A percentile compares a stretch with the other conserved stretches of the same genome.
Evolutionary conservation across 2,329 filamentous ascomycete species (phyloP).

Genomic region (Elsinoe arachidis): DNA sequence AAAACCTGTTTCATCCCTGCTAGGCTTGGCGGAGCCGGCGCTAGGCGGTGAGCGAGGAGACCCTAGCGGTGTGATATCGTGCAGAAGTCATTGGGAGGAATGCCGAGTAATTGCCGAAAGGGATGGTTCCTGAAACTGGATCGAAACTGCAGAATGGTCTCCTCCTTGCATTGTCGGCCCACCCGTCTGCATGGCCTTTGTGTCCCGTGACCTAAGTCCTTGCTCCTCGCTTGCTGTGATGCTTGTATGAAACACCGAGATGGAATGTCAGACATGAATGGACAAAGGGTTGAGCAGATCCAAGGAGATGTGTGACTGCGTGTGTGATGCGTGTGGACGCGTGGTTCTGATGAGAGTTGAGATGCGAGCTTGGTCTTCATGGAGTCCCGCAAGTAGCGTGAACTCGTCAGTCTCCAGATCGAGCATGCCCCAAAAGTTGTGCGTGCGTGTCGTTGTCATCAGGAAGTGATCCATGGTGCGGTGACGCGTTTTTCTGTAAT

Average conservation of each 20-base stretch:
- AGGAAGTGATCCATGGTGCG: not conserved
- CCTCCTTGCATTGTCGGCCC: not conserved
- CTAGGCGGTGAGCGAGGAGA: too few relatives aligned
- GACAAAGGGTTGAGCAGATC: not conserved
- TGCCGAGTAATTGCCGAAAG: too few relatives aligned
- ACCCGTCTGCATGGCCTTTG: not conserved
- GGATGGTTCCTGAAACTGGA: too few relatives aligned
- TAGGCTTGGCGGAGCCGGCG: too few relatives aligned
- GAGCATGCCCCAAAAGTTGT: not conserved
- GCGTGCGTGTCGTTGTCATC: not conserved
- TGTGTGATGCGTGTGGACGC: not conserved
- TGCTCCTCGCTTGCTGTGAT: slow-evolving; percentile 8
- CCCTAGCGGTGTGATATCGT: too few relatives aligned
- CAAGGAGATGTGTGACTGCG: not conserved
- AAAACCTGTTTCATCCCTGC: too few relatives aligned
- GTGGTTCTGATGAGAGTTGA: not conserved
- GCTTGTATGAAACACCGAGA: slow-evolving; percentile 13
- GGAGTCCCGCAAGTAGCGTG: not conserved
- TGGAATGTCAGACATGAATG: not conserved
- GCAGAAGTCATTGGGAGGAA: too few relatives aligned
- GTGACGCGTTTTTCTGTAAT: not conserved
- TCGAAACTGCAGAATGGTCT: not conserved
- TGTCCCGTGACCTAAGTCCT: not conserved
- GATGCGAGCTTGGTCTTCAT: not conserved
- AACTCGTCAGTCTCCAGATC: not conserved